Percentiles rank a stretch among this genome's conserved stretches.
phyloP scores from a whole-genome alignment of 225 moss, liverwort and hornwort genomes.

The Pseudoscleropodium purum region DNA sequence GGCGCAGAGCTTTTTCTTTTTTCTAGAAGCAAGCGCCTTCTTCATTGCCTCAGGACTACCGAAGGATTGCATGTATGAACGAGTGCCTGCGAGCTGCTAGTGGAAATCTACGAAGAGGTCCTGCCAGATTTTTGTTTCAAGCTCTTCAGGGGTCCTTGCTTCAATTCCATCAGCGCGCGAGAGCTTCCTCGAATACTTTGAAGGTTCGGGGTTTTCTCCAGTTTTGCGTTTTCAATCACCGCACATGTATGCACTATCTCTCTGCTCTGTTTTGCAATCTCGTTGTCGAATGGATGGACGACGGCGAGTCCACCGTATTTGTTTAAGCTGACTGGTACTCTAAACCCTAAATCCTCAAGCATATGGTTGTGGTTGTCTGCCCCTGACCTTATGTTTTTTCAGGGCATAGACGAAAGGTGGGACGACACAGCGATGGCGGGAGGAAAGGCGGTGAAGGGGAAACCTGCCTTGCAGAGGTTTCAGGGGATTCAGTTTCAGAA shows the following conservation, averaged over 20 bases:
- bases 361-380: neutral
- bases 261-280: neutral
- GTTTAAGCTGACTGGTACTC: neutral
- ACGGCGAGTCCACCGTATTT: neutral
- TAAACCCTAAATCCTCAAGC: neutral
- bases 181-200: neutral
- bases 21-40: neutral
- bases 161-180: neutral
- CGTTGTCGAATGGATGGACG: neutral
- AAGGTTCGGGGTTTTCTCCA: neutral
- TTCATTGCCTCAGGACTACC: neutral
- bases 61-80: slow-evolving; percentile 8
- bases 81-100: slow-evolving; percentile 7
- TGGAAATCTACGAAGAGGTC: slow-evolving; percentile 6
- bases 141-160: neutral
- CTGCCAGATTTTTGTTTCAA: neutral
- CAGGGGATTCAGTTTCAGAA: slow-evolving; percentile 87
- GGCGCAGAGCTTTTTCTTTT: neutral
- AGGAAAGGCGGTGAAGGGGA: slow-evolving; percentile 52
- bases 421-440: slow-evolving; percentile 55
- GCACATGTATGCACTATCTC: neutral
- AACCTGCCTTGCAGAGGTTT: slow-evolving; percentile 48
- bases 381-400: neutral
- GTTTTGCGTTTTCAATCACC: neutral
- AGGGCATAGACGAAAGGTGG: slow-evolving; percentile 25